Base-by-base conservation (phyloP, 2,329 filamentous ascomycete genomes). In the Colletotrichum australisinense region DNA sequence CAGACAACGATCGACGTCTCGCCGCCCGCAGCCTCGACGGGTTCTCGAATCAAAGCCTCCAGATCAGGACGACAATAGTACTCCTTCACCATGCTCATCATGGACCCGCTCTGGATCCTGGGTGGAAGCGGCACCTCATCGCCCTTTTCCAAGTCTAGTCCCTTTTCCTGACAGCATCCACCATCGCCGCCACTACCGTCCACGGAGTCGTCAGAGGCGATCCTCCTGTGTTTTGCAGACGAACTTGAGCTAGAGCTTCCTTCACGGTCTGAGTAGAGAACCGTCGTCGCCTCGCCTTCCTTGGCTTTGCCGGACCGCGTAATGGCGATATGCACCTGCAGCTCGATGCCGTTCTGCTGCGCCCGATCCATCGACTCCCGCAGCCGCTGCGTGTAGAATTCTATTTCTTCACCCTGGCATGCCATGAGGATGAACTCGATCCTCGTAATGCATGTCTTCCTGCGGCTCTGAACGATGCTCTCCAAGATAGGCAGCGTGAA, bases 1-100 rank as follows among this genome's bases (percentile, higher is more conserved):
- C 90, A 92, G 0, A 91, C 90, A 0, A 90, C 86, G 0, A 92
- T 86, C 1, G 86, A 87, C n/a, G 89, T 91, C 81, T 92, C 90
- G 30, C 90, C 90, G 72, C 87, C 88, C 2, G 89, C 88, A 0
- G 84, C 83, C 81, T 91, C 90, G 9, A 92, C 88, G 0, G 89
- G 85, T 6, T 78, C 79, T 8, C 89, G 83, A 60, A 92, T 88
- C 69, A 90, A 86, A 0, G 79, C 78, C 52, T 85, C 84, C 2
- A 92, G 82, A 74, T 90, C 85, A 0, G 89, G 88, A 7, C 90
- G 81, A 4, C 79, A 78, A 6, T 83, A 82, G 53, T 88, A 86
- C 76, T 86, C 81, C 26, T 83, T 83, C 6, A 90, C 80, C 52
- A 79, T 69, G 5, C 85, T 84, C 32, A 46, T 30, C 26, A 26